Evolutionary conservation across 2,329 filamentous ascomycete species (phyloP).

Genomic region (Davidsoniella virescens): DNA sequence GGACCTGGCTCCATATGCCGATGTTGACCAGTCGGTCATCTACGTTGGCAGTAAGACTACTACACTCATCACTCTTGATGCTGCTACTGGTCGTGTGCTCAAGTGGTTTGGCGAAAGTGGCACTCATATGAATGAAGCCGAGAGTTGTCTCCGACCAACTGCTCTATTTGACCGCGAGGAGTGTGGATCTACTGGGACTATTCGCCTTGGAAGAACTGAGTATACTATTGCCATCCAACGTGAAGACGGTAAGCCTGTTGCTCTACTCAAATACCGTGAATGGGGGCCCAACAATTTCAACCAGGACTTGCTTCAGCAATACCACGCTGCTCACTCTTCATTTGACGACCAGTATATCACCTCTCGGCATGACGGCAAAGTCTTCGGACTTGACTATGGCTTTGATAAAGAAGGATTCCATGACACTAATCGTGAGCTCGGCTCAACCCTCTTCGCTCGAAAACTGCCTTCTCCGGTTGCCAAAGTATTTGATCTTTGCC

Average conservation of each 20-base stretch:
- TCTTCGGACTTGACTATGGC: constrained; percentile 54
- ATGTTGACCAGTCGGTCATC: constrained; percentile 59
- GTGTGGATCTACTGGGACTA: constrained; percentile 63
- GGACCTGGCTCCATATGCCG: constrained; percentile 59
- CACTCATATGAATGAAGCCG: constrained; percentile 48
- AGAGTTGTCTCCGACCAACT: constrained; percentile 59
- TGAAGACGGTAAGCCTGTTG: constrained; percentile 57
- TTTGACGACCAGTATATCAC: constrained; percentile 84
- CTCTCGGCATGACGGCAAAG: constrained; percentile 66
- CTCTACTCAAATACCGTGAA: constrained; percentile 81
- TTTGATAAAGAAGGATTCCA: constrained; percentile 33
- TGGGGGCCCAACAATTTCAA: constrained; percentile 91
- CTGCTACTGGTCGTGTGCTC: constrained; percentile 63
- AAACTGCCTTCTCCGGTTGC: constrained; percentile 64
- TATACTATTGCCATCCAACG: constrained; percentile 80
- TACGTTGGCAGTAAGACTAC: constrained; percentile 89
- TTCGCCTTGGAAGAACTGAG: constrained; percentile 73
- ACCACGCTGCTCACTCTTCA: constrained; percentile 39
- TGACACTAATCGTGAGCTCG: constrained; percentile 18
- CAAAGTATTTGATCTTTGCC: constrained; percentile 75
- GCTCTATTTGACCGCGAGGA: constrained; percentile 54
- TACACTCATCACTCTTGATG: constrained; percentile 76
- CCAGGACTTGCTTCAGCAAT: constrained; percentile 70
- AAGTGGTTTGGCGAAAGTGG: constrained; percentile 71
- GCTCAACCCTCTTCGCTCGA: constrained; percentile 46